Percentiles rank a stretch among this genome's conserved stretches.
Evolutionary conservation across 441 rosid genomes (phyloP).

Genomic region (Croton laevigatus): DNA sequence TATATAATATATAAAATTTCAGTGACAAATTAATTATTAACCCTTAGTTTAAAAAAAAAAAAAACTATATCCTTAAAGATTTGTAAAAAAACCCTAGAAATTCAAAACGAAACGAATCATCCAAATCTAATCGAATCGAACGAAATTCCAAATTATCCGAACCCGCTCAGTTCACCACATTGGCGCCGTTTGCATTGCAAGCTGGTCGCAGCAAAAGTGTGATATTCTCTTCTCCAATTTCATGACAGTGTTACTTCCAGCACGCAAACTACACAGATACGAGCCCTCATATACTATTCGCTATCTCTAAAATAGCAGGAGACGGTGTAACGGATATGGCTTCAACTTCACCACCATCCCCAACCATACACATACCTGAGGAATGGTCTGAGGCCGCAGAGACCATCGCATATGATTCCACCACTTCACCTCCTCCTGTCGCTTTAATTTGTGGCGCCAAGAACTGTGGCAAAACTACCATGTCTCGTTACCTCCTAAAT

Average conservation of each 20-base stretch:
- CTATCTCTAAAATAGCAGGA: not conserved
- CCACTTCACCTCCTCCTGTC: slow-evolving; percentile 48
- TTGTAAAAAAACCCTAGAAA: no score
- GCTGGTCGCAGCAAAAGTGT: not conserved
- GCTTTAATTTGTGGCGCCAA: slow-evolving; percentile 74
- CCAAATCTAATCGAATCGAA: not conserved
- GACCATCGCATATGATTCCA: slow-evolving; percentile 49
- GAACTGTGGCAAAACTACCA: slow-evolving; percentile 81
- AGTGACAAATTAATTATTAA: no score
- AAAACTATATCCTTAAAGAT: no score
- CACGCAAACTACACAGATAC: not conserved
- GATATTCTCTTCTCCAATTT: not conserved
- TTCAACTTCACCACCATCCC: slow-evolving; percentile 23
- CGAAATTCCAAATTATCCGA: not conserved
- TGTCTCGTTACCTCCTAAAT: slow-evolving; percentile 77
- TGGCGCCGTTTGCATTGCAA: no score
- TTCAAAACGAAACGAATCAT: no score
- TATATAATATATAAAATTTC: no score
- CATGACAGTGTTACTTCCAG: not conserved
- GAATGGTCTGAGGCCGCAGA: slow-evolving; percentile 75
- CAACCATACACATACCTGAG: slow-evolving; percentile 43
- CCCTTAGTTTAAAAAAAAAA: no score
- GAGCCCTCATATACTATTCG: not conserved
- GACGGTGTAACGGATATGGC: slow-evolving; percentile 17
- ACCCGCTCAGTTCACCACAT: no score